These are phyloP conservation scores for Globisporangium parvum DNA, from an alignment of 352 stramenopile genomes.

Conservation along the genomic window DNA sequence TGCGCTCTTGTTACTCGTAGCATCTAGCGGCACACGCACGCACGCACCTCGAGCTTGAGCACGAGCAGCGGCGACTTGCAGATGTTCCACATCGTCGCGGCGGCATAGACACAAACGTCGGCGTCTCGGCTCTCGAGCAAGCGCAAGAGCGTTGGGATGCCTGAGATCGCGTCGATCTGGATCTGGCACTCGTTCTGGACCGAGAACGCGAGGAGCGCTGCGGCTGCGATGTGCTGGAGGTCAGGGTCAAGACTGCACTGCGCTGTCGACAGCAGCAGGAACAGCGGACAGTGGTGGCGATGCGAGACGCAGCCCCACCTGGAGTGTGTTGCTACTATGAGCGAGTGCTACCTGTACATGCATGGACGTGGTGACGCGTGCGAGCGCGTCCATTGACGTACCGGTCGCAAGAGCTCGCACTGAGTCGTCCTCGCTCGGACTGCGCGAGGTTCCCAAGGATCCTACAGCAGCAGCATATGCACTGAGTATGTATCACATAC, in stretches of 20 bases:
- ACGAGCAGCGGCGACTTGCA: constrained; percentile 55
- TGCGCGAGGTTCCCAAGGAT: constrained; percentile 61
- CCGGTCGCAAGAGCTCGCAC: constrained; percentile 56
- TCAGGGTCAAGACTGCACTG: constrained; percentile 19
- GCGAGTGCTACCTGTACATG: too few species aligned
- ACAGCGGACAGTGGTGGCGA: constrained; percentile 60
- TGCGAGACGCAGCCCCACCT: constrained; percentile 71
- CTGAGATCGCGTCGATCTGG: constrained; percentile 53
- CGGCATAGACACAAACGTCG: constrained; percentile 44
- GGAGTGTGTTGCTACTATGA: neutral
- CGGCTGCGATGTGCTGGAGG: constrained; percentile 37
- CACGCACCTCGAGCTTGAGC: constrained; percentile 55
- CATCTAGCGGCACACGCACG: neutral
- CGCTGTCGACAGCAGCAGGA: constrained; percentile 36
- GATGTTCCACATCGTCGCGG: constrained; percentile 61
- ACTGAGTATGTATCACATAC: neutral
- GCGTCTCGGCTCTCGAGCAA: constrained; percentile 36
- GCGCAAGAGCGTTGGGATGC: constrained; percentile 35
- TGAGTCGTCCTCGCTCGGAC: constrained; percentile 42
- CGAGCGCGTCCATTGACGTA: constrained; percentile 11
- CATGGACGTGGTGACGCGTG: too few species aligned
- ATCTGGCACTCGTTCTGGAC: constrained; percentile 63
- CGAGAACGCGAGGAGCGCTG: constrained; percentile 56
- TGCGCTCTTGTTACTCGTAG: too few species aligned
- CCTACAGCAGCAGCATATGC: constrained; percentile 14